phyloP scores from a whole-genome alignment of 2,329 filamentous ascomycete species.

The Diatrype stigma region DNA sequence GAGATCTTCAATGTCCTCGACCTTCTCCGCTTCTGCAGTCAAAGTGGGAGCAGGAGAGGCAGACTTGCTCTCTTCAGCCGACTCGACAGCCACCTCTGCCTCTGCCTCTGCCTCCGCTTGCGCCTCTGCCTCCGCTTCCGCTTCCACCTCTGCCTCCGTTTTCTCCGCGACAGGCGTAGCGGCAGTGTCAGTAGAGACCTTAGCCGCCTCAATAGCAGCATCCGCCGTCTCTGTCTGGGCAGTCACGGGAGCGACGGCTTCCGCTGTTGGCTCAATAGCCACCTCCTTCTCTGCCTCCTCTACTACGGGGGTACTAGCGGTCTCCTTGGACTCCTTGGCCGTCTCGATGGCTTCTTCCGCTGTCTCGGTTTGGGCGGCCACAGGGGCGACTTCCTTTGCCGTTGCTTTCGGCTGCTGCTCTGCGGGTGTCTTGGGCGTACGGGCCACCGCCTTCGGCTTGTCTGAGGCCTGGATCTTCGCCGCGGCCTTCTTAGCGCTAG shows the following conservation, averaged over 20 bases:
- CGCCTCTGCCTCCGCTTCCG: background rate
- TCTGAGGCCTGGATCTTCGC: slow-evolving; percentile 20
- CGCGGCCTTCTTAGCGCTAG: slow-evolving; percentile 20
- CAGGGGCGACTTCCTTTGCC: slow-evolving; percentile 21
- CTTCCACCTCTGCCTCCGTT: slow-evolving; percentile 4
- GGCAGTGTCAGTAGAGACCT: slow-evolving; percentile 14
- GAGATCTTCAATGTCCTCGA: slow-evolving; percentile 24
- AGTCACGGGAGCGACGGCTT: slow-evolving; percentile 5
- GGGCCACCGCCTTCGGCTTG: slow-evolving; percentile 18
- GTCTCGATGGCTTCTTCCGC: slow-evolving; percentile 8
- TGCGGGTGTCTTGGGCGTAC: slow-evolving; percentile 12
- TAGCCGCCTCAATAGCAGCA: slow-evolving; percentile 13
- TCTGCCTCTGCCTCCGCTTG: slow-evolving; percentile 2
- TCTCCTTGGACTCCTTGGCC: slow-evolving; percentile 4
- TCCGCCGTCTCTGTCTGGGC: slow-evolving; percentile 16
- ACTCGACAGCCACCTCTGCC: background rate
- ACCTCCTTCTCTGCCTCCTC: slow-evolving; percentile 6
- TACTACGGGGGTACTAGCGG: slow-evolving; percentile 6
- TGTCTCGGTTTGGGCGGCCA: slow-evolving; percentile 11
- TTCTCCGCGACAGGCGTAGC: slow-evolving; percentile 13
- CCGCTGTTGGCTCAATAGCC: slow-evolving; percentile 2
- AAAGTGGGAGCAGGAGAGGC: slow-evolving; percentile 6
- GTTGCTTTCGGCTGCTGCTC: slow-evolving; percentile 14
- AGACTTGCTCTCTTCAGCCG: slow-evolving; percentile 1
- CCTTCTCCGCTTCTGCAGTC: slow-evolving; percentile 16